Evolutionary conservation across 2,329 filamentous ascomycete genomes (phyloP), one percentile per base, ranked within the genome.

Genomic region (Venturia carpophila): DNA sequence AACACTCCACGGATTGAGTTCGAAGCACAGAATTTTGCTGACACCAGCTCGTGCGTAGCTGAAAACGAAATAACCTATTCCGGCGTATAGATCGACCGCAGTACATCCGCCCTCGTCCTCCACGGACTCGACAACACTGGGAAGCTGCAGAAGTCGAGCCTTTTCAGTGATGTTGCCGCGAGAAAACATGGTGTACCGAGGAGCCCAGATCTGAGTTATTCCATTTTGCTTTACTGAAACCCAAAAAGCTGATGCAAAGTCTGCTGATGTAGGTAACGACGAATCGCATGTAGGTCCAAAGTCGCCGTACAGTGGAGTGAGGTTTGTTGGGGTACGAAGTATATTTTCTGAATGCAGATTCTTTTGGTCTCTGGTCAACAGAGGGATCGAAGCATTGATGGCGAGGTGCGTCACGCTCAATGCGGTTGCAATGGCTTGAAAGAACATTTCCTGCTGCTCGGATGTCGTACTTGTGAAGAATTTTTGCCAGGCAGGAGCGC

Each of bases 51-150:
- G 81, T 7, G 87, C 83, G 75, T 96, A 97, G 41, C 86, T 89
- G 72, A 97, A 96, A 3, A 89, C 85, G 76, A 97, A 97, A 76
- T 97, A 97, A 5, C 93, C 93, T 68, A 97, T 96, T 0, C 93
- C 93, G 0, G 90, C 91, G 77, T 96, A 97, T 67, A 97, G 78
- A 74, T 97, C 93, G 0, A 95, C 83, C 1, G 76, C 78, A 67
- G 70, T 39, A 39, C 65, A 69, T 71, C 71, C 30, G 63, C 67
- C 17, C 34, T 66, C 52, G 74, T 67, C 30, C 70, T 71, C 30
- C 7, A 73, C 70, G 15, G 71, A 69, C 42, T 67, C 37, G 0
- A 39, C 7, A 0, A 78, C 71, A 9, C 72, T 71, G 9, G 77
- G 73, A 1, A 82, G 69, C 0, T 73, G 73, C 5, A 96, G 75